These are phyloP conservation scores for Eimeria acervulina DNA, from an alignment of 169 alveolate species.

Conservation along the genomic window DNA sequence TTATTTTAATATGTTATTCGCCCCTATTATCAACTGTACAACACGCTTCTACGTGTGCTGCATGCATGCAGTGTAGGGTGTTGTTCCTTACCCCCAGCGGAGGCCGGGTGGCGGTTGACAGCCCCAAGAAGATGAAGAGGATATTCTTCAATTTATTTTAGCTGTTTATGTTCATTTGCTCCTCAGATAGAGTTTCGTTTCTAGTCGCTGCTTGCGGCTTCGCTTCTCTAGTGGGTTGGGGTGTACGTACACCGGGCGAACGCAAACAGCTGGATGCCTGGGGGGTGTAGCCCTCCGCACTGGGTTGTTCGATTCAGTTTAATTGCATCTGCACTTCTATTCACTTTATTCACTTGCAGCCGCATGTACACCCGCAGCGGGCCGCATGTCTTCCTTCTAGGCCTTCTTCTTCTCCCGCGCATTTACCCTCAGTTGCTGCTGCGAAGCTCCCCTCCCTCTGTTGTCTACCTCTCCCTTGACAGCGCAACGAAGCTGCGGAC, in stretches of 20 bases:
- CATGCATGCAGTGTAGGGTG: neutral
- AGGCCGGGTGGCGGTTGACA: neutral
- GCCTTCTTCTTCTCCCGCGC: neutral
- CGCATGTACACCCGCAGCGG: neutral
- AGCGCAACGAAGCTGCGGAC: no score
- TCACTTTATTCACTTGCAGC: neutral
- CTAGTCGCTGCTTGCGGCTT: neutral
- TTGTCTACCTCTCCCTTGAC: no score
- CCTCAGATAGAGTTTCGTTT: neutral
- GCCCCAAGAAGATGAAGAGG: neutral
- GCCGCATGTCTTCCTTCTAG: neutral
- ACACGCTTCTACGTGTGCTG: neutral
- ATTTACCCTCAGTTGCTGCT: neutral
- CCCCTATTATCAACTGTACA: no score
- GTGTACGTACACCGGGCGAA: neutral
- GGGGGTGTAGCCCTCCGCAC: neutral
- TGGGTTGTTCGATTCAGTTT: neutral
- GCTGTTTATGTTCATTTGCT: no score
- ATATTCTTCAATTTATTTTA: no score
- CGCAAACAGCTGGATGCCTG: neutral
- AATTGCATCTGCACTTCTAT: neutral
- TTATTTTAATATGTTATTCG: neutral
- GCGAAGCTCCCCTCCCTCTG: neutral
- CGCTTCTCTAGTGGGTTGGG: neutral
- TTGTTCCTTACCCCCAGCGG: neutral